Percentiles rank a stretch among this genome's conserved stretches.
Evolutionary conservation across 345 rosid genomes (phyloP).

Genomic region (Citrus inodora): DNA sequence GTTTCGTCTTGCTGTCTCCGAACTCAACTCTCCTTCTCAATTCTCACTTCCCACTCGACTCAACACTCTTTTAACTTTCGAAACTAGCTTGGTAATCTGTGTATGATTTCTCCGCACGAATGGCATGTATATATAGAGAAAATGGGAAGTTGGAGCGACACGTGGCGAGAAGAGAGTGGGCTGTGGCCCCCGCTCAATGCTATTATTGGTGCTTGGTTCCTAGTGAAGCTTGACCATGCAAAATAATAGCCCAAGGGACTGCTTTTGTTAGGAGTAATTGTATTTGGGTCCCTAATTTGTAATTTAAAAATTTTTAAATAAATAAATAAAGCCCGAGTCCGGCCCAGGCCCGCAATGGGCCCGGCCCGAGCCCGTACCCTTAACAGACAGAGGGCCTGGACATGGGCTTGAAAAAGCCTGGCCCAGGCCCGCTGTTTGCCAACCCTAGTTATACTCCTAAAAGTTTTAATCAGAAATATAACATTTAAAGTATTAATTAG

Average conservation of each 20-base stretch:
- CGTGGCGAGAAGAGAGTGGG: slow-evolving; percentile 35
- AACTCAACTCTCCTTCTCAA: not conserved
- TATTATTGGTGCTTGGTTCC: slow-evolving; percentile 9
- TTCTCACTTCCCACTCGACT: not conserved
- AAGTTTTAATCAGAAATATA: too few species aligned
- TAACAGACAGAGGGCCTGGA: too few species aligned
- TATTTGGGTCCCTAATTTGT: not conserved
- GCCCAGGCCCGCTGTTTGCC: too few species aligned
- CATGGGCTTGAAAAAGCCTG: too few species aligned
- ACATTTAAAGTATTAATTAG: too few species aligned
- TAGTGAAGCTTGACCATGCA: slow-evolving; percentile 22
- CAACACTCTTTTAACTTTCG: not conserved
- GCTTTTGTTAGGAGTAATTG: too few species aligned
- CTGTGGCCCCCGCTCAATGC: not conserved
- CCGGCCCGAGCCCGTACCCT: too few species aligned
- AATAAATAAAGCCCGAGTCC: too few species aligned
- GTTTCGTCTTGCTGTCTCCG: not conserved
- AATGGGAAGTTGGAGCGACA: not conserved
- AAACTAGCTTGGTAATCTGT: slow-evolving; percentile 1
- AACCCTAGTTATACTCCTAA: too few species aligned
- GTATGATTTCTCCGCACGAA: not conserved
- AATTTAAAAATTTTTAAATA: too few species aligned
- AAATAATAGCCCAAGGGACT: not conserved
- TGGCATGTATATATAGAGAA: slow-evolving; percentile 25
- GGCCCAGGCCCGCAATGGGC: too few species aligned